Conservation (phyloP, 495 filamentous ascomycete species). For the Neurospora sublineolata region DNA sequence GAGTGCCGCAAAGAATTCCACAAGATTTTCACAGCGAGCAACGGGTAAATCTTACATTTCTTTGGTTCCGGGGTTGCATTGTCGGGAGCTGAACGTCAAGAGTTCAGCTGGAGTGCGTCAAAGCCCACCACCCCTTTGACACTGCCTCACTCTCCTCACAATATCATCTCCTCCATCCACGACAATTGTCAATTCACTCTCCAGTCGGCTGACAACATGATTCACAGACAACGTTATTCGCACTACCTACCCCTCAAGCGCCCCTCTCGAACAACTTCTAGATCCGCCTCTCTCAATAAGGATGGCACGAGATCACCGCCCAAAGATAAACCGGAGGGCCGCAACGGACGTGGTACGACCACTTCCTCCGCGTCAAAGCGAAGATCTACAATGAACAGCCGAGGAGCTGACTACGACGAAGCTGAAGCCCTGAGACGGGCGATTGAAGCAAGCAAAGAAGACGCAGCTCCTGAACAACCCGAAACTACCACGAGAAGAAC, state of each 20-base stretch:
- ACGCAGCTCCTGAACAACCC: conserved; percentile 36
- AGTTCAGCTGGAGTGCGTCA: conserved; percentile 14
- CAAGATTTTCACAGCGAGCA: conserved; percentile 61
- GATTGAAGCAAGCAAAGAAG: conserved; percentile 88
- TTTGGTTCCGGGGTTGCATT: background rate
- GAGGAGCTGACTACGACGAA: conserved; percentile 90
- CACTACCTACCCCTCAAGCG: conserved; percentile 44
- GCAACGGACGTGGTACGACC: conserved; percentile 35
- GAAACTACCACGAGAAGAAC: conserved; percentile 46
- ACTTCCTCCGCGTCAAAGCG: conserved; percentile 55
- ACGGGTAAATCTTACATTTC: conserved; percentile 58
- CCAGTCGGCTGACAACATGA: conserved; percentile 22
- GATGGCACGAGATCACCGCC: conserved; percentile 38
- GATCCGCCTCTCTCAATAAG: conserved; percentile 48
- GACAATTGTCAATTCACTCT: conserved; percentile 1
- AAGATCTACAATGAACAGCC: conserved; percentile 94
- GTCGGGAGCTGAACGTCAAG: conserved; percentile 11
- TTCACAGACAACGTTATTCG: conserved; percentile 41
- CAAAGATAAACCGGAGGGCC: conserved; percentile 33
- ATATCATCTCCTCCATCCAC: background rate
- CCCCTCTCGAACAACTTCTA: conserved; percentile 32
- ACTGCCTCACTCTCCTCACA: background rate
- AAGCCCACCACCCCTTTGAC: conserved; percentile 13
- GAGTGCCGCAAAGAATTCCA: conserved; percentile 86
- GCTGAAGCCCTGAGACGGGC: conserved; percentile 80